Conservation (phyloP, 208 protist genomes). For the Crithidia brevicula region DNA sequence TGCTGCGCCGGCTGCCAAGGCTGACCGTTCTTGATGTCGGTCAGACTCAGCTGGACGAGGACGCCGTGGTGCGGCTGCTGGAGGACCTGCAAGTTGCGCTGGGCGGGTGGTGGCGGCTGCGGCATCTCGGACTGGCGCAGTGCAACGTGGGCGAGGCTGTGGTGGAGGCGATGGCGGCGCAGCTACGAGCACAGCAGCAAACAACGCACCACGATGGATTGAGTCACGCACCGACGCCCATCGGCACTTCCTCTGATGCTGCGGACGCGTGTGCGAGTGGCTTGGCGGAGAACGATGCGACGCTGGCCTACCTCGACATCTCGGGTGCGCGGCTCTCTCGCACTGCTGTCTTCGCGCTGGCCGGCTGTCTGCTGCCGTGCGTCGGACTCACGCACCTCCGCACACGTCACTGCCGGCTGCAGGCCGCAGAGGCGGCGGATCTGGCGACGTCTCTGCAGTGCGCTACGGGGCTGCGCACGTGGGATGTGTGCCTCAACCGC, state of each 20-base stretch:
- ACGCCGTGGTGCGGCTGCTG: slow-evolving; percentile 36
- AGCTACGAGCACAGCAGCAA: slow-evolving; percentile 8
- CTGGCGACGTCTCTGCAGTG: slow-evolving; percentile 43
- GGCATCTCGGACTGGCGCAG: slow-evolving; percentile 55
- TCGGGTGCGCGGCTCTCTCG: slow-evolving; percentile 54
- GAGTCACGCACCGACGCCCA: too few species aligned
- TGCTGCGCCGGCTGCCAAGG: slow-evolving; percentile 17
- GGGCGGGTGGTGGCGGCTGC: slow-evolving; percentile 67
- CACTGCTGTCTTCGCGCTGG: slow-evolving; percentile 48
- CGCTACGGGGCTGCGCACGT: slow-evolving; percentile 34
- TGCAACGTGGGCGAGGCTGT: slow-evolving; percentile 50
- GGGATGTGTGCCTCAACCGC: slow-evolving; percentile 66
- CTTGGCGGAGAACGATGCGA: slow-evolving; percentile 2
- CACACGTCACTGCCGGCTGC: slow-evolving; percentile 67
- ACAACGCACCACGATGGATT: neutral
- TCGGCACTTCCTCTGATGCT: too few species aligned
- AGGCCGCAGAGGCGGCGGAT: slow-evolving; percentile 23
- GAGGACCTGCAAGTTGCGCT: slow-evolving; percentile 32
- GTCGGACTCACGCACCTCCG: slow-evolving; percentile 40
- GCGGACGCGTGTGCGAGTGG: too few species aligned
- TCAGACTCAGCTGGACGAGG: slow-evolving; percentile 39
- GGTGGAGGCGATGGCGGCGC: slow-evolving; percentile 28
- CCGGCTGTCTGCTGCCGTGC: slow-evolving; percentile 52
- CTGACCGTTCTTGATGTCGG: slow-evolving; percentile 53
- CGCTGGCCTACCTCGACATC: slow-evolving; percentile 51